phyloP scores from a whole-genome alignment of 257 asterid species.

The Forsythia viridissima region DNA sequence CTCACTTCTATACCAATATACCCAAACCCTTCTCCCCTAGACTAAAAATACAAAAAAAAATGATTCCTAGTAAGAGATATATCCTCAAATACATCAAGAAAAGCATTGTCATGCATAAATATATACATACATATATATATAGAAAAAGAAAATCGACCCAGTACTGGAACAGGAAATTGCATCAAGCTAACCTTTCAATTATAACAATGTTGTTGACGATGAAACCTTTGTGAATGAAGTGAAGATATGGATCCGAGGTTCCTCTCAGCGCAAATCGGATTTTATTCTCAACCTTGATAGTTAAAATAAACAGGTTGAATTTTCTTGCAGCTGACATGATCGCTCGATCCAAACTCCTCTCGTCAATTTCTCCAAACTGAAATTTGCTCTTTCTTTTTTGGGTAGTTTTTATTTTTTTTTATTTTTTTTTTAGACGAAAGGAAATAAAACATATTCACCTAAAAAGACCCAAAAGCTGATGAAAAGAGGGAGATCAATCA shows the following conservation, averaged over 20 bases:
- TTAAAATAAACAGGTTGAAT: conserved; percentile 41
- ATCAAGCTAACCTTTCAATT: conserved; percentile 4
- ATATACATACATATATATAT: conserved; percentile 25
- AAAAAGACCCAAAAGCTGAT: conserved; percentile 23
- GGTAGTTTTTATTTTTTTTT: background rate
- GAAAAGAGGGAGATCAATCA: conserved; percentile 21
- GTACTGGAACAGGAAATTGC: conserved; percentile 7
- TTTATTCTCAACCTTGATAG: conserved; percentile 41
- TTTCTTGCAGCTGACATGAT: conserved; percentile 69
- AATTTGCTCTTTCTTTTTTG: background rate
- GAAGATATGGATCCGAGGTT: conserved; percentile 70
- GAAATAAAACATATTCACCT: background rate
- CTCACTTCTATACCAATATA: conserved; percentile 60
- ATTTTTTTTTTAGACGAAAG: background rate
- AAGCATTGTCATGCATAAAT: conserved; percentile 20
- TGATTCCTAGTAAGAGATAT: background rate
- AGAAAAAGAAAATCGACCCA: conserved; percentile 17
- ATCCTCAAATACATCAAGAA: conserved; percentile 21
- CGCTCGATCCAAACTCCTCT: conserved; percentile 68
- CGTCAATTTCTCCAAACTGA: conserved; percentile 23
- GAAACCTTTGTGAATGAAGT: conserved; percentile 30
- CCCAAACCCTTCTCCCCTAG: conserved; percentile 26
- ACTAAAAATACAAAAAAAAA: conserved; percentile 23
- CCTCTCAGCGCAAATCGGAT: conserved; percentile 67
- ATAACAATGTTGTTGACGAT: conserved; percentile 33